Evolutionary conservation across 2,329 filamentous ascomycete species (phyloP), one percentile per base, ranked within the genome.

Genomic region (Sphaerostilbella broomeana): DNA sequence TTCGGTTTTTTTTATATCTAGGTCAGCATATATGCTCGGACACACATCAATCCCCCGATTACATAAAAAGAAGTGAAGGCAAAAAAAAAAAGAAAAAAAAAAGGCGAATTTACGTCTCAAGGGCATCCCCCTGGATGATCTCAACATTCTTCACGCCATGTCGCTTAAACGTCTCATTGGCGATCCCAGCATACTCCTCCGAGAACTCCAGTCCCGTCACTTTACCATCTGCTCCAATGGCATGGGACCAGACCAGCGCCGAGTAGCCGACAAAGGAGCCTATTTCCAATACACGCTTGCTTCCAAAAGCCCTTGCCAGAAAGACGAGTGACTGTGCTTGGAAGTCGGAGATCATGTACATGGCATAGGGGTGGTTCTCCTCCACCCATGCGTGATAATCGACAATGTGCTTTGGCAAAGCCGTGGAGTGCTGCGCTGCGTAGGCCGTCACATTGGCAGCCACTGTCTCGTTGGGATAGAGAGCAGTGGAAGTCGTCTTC

Each of bases 231-330:
- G 51, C 51, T 1, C 65, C 65, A 12, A 67, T 55, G 17, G 61
- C 63, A 22, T 67, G 55, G 2, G 63, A 51, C 64, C 64, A 68
- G 13, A 61, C 55, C 49, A 67, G 57, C 32, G 56, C 51, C 13
- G 63, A 67, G 51, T 63, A 67, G 18, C 65, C 64, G 7, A 63
- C 52, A 41, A 61, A 68, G 30, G 65, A 61, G 27, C 64, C 65
- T 28, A 68, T 59, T 38, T 68, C 64, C 27, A 67, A 59, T 12
- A 67, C 61, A 39, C 57, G 47, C 48, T 60, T 64, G 12, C 63
- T 61, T 1, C 62, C 63, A 20, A 62, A 51, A 7, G 60, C 40
- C 32, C 57, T 54, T 4, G 63, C 54, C 6, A 67, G 50, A 43
- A 62, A 65, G 48, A 20, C 60, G 48, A 30, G 49, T 50, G 46